Conservation (phyloP, 23 red algal species). For the Gracilaria caudata region DNA sequence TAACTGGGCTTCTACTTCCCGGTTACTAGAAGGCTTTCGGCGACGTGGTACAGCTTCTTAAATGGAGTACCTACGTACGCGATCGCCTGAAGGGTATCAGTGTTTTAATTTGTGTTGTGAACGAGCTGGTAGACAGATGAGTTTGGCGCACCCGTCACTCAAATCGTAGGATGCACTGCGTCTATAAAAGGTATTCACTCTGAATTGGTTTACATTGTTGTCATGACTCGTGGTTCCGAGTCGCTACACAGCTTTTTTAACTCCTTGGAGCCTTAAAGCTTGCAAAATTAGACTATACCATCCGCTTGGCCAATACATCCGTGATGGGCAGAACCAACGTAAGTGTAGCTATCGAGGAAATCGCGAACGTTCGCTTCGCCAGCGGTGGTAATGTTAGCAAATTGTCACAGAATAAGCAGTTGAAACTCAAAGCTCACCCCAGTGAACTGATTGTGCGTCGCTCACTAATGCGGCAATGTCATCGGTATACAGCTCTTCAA, state of each 20-base stretch:
- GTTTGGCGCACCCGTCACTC: background rate
- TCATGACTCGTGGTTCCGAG: background rate
- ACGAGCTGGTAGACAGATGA: background rate
- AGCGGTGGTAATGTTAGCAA: too few relatives aligned
- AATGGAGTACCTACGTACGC: background rate
- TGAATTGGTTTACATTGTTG: background rate
- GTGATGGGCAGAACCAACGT: too few relatives aligned
- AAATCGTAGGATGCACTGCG: background rate
- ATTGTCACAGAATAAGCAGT: too few relatives aligned
- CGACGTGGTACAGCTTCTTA: background rate
- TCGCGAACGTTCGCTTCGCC: too few relatives aligned
- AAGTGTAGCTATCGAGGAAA: too few relatives aligned
- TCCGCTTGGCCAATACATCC: too few relatives aligned
- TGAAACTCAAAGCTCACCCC: background rate
- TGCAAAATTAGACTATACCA: background rate
- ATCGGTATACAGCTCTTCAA: conserved; percentile 37
- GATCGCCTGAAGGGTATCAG: background rate
- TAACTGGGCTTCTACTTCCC: background rate
- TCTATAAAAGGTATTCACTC: conserved; percentile 6
- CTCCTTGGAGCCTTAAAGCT: background rate
- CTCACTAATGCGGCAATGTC: conserved; percentile 24
- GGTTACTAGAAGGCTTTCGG: background rate
- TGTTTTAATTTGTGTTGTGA: background rate
- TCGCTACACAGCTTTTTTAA: too few relatives aligned
- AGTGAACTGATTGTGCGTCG: background rate